These are phyloP conservation scores for Galium porrigens DNA, from an alignment of 305 asterid species.

Conservation along the genomic window DNA sequence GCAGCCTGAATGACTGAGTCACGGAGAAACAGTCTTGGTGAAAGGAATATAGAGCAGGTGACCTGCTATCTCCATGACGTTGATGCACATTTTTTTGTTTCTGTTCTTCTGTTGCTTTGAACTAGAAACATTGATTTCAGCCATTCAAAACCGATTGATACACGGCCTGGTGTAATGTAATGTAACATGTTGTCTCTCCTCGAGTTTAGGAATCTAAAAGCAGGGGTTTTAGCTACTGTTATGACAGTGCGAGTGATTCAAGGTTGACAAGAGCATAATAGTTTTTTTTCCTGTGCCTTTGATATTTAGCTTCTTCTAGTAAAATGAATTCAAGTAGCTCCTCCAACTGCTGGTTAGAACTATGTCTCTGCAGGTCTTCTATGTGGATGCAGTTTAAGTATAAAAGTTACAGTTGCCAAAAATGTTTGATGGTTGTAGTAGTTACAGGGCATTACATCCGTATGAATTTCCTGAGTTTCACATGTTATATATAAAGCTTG, in stretches of 20 bases:
- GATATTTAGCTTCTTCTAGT: not conserved
- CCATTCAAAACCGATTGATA: not conserved
- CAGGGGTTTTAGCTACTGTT: constrained; percentile 1
- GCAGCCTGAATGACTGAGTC: constrained; percentile 38
- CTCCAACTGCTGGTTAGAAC: constrained; percentile 1
- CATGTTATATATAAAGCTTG: not conserved
- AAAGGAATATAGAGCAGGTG: constrained; percentile 46
- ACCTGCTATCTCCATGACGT: constrained; percentile 4
- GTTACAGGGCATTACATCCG: not conserved
- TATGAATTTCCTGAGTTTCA: not conserved
- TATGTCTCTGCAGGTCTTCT: constrained; percentile 1
- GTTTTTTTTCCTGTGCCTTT: not conserved
- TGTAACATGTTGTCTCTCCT: not conserved
- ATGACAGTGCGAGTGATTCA: not conserved
- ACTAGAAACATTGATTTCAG: not conserved
- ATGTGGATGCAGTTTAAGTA: not conserved
- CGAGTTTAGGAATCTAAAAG: not conserved
- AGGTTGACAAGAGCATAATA: not conserved
- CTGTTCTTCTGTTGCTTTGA: not conserved
- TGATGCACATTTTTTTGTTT: not conserved
- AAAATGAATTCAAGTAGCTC: not conserved
- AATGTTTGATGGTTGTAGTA: not conserved
- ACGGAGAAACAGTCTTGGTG: constrained; percentile 35
- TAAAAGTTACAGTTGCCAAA: not conserved
- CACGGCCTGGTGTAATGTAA: not conserved